Base-by-base conservation (phyloP, 208 protist species). In the Trichomonas vaginalis region DNA sequence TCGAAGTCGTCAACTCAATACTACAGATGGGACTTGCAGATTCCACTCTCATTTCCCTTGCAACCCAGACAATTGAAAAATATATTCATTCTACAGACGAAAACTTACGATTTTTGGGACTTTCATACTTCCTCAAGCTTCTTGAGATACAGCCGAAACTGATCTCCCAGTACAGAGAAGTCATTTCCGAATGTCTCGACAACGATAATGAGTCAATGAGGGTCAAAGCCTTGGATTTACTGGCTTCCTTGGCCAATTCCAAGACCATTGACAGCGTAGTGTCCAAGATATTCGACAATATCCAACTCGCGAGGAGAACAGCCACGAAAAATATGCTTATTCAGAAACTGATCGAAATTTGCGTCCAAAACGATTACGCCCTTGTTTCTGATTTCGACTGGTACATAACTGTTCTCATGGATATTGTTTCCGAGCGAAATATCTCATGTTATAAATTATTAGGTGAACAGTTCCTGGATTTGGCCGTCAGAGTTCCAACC, bases 231-330 rank as follows among this genome's bases (percentile, higher is more conserved):
- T 27, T 92, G 0, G 86, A 92, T 51, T 51, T 92, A 15, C 17
- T 92, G 12, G 23, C 45, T 12, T 35, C 42, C 21, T 47, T 92
- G 40, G 86, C 37, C 1, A 92, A 35, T 15, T 10, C 86, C 14
- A 92, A 92, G n/a, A 92, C 86, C 17, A 92, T 92, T 51, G 86
- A 92, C 37, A 56, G 40, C 27, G 32, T 92, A 15, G 86, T 92
- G 0, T 17, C 17, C 2, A 92, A 56, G 35, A 92, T 92, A 21
- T 51, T 92, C 46, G 8, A 42, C 6, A 17, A 92, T 51, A 48
- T 92, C n/a, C 40, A 92, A 39, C 9, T n/a, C 35, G 14, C 45
- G 6, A 92, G 14, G 21, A 42, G 42, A 35, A 51, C n/a, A 21
- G 0, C 86, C 23, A 48, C 27, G 35, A 35, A 45, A n/a, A 45